Conservation (phyloP, 805 yeast genomes). For the Pichia scutulata region DNA sequence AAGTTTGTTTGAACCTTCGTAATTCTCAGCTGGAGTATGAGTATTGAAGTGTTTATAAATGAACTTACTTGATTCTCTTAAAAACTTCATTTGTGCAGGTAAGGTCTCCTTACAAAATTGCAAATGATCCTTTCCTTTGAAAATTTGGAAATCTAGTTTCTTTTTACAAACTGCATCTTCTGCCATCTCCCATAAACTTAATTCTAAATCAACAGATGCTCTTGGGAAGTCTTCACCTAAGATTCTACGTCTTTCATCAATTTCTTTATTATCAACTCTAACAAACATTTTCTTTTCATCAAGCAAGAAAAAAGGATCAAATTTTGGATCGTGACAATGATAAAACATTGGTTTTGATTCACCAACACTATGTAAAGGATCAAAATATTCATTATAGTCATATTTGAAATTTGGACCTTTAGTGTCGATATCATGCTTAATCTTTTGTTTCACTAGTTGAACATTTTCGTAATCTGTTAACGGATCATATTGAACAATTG, state of each 20-base stretch:
- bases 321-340: slow-evolving; percentile 42
- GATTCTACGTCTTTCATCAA: slow-evolving; percentile 13
- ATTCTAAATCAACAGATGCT: slow-evolving; percentile 17
- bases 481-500: slow-evolving; percentile 28
- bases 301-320: slow-evolving; percentile 35
- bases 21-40: background rate
- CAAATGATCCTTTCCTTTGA: slow-evolving; percentile 11
- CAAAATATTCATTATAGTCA: slow-evolving; percentile 13
- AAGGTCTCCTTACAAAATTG: slow-evolving; percentile 19
- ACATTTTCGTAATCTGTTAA: slow-evolving; percentile 15
- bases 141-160: slow-evolving; percentile 13
- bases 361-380: slow-evolving; percentile 12
- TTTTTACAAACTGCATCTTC: slow-evolving; percentile 24
- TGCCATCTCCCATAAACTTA: slow-evolving; percentile 18
- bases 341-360: slow-evolving; percentile 18
- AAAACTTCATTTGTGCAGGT: slow-evolving; percentile 20
- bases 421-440: slow-evolving; percentile 9
- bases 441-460: slow-evolving; percentile 1
- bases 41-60: background rate
- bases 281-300: slow-evolving; percentile 19
- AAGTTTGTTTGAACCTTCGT: background rate
- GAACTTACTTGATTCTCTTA: slow-evolving; percentile 2
- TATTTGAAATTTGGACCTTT: slow-evolving; percentile 7
- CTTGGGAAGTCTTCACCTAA: slow-evolving; percentile 16
- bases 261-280: slow-evolving; percentile 28